These are phyloP conservation scores for Coleophoma cylindrospora DNA, from an alignment of 2,329 filamentous ascomycete genomes.

Conservation along the genomic window DNA sequence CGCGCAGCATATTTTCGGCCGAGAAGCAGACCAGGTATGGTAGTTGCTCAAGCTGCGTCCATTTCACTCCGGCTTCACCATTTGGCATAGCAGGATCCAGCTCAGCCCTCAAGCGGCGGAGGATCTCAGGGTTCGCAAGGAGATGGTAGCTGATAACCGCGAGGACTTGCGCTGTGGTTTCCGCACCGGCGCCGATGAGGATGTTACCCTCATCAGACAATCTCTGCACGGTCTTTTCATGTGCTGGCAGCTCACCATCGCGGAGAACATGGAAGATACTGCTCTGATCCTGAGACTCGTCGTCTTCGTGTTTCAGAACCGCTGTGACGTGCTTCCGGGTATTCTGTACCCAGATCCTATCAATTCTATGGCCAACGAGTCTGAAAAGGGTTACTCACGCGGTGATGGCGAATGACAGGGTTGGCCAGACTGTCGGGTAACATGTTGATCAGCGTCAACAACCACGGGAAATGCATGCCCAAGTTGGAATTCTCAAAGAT, in stretches of 20 bases:
- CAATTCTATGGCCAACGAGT: no score
- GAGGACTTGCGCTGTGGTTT: slow-evolving; percentile 29
- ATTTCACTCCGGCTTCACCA: slow-evolving; percentile 11
- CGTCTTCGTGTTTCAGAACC: neutral
- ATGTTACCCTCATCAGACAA: slow-evolving; percentile 32
- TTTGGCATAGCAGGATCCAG: slow-evolving; percentile 16
- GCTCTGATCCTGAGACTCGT: neutral
- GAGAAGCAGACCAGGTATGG: slow-evolving; percentile 26
- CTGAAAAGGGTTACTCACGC: neutral
- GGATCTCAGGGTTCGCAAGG: slow-evolving; percentile 15
- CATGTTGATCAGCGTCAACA: slow-evolving; percentile 1
- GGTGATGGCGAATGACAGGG: neutral
- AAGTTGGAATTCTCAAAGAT: neutral
- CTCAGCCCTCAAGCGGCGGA: slow-evolving; percentile 19
- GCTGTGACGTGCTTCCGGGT: neutral
- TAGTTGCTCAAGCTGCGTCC: slow-evolving; percentile 32
- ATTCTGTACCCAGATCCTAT: neutral
- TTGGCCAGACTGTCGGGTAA: neutral
- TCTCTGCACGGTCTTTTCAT: slow-evolving; percentile 30
- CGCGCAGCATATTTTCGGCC: neutral
- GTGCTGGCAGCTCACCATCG: slow-evolving; percentile 26
- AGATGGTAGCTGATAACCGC: slow-evolving; percentile 22
- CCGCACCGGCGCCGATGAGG: slow-evolving; percentile 32
- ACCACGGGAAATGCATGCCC: neutral
- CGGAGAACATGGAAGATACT: slow-evolving; percentile 17